Base-by-base conservation (phyloP, 2,329 filamentous ascomycete genomes). In the Fusarium poae region DNA sequence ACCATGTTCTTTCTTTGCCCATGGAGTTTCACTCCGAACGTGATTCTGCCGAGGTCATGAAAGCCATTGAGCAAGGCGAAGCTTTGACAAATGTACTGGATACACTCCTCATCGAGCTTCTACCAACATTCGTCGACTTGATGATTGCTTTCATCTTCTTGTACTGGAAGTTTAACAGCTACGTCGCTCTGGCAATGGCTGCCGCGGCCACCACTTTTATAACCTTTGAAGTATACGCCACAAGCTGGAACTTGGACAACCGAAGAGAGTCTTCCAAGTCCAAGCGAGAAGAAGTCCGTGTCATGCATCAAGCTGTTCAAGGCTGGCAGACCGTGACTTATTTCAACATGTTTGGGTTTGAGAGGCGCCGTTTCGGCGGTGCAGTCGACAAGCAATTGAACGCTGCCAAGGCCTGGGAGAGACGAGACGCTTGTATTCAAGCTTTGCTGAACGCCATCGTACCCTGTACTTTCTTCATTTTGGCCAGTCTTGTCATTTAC, bases 1-100 rank as follows among this genome's bases (percentile, higher is more conserved):
- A 85, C 58, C 89, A 92, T 60, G 84, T 92, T 34, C 88, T 93
- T 84, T 82, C 81, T n/a, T 81, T 92, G 1, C 90, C 88, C 0
- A 90, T 90, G 79, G 89, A 92, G 64, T 92, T 92, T 56, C 90
- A 93, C 73, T 87, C 88, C 20, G 84, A 85, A 50, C 90, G 90
- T 67, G 84, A 86, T 55, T 89, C 88, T 2, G 89, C 88, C 2
- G 87, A 91, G 64, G 81, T 92, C 1, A 86, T 89, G 75, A 86
- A 88, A 66, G 85, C 88, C 5, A 84, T 92, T n/a, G 82, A 85
- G 51, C 89, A 91, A 69, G 91, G 88, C 0, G 81, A 84, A 40
- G 84, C 87, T 3, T 79, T 92, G 15, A 86, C 86, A 42, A 81
- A 85, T 37, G 77, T 92, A 3, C 79, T 92, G 13, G 86, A 91